A percentile compares a stretch with the other conserved stretches of the same genome.
Conservation (phyloP, 768 basidiomycete genomes). For the Exidia glandulosa region DNA sequence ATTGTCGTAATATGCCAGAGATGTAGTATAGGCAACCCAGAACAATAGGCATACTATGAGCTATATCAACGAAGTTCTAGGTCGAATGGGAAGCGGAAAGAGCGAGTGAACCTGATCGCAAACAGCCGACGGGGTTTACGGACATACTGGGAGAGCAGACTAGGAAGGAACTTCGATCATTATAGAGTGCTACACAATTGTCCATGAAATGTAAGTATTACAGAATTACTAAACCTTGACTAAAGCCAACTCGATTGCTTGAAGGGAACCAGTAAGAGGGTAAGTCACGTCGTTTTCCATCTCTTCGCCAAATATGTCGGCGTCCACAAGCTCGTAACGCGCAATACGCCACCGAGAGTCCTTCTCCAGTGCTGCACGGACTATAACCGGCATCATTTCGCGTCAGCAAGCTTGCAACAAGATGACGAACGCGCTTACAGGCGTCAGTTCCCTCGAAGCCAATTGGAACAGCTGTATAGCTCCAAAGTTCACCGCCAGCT, state of each 20-base stretch:
- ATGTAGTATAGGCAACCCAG: neutral
- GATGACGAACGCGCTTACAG: neutral
- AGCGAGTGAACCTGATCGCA: neutral
- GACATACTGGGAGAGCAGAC: neutral
- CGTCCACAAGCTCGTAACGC: neutral
- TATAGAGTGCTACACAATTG: neutral
- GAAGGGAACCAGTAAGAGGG: neutral
- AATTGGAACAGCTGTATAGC: neutral
- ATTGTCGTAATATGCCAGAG: neutral
- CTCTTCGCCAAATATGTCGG: constrained; percentile 1
- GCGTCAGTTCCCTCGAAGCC: neutral
- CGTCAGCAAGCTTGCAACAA: neutral
- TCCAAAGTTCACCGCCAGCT: neutral
- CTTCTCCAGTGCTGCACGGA: neutral
- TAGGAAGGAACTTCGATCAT: neutral
- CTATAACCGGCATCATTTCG: neutral
- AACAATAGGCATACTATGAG: neutral
- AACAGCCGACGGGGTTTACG: neutral
- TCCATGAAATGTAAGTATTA: too few relatives aligned
- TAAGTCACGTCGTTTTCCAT: neutral
- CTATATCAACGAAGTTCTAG: neutral
- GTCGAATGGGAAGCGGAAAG: neutral
- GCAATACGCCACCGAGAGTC: neutral
- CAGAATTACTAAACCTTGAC: neutral
- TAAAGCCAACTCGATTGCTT: neutral